Evolutionary conservation across 1,284 basidiomycete species (phyloP), one percentile per base, ranked within the genome.

Genomic region (Trametes pubescens): DNA sequence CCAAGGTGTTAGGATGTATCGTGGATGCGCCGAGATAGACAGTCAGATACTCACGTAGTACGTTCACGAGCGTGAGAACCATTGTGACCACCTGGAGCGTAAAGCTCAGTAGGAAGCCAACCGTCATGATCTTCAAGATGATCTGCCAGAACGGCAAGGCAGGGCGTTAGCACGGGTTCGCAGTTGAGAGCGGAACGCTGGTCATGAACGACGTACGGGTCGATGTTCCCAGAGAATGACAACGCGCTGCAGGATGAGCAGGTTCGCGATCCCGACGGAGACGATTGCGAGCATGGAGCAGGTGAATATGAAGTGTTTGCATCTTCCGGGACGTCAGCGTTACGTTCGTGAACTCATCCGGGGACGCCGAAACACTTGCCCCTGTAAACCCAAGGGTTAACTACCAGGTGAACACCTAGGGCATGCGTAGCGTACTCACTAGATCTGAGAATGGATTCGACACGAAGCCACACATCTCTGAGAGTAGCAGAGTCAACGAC

Each of bases 151-250:
- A 11, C 44, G 60, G 51, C 18, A 29, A 51, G 48, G 6, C 5
- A 11, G 5, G 16, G 14, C n/a, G 35, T 40, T 9, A 22, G 40
- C 18, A 32, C 9, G 22, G 16, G 51, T 2, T 14, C 37, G 38
- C 37, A 22, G 35, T 26, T 24, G 32, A 24, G 47, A 16, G 32
- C 21, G 35, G 14, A 35, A 10, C 51, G 46, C 9, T 2, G 24
- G 47, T 29, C 29, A 24, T 2, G 9, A 9, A n/a, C 29, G 34
- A 55, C 72, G 58, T 62, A 76, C 75, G 24, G 72, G 71, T 0
- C 71, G 62, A 51, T 72, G 71, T 24, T 75, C 74, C 75, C 75
- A 76, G n/a, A 76, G 64, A 16, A 73, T 71, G 35, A 75, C 67
- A 1, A 76, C 75, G 14, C 75, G 71, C 29, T 73, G 65, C 16